Evolutionary conservation across 1,139 yeast genomes (phyloP).

Genomic region (Geotrichum histeridarum): DNA sequence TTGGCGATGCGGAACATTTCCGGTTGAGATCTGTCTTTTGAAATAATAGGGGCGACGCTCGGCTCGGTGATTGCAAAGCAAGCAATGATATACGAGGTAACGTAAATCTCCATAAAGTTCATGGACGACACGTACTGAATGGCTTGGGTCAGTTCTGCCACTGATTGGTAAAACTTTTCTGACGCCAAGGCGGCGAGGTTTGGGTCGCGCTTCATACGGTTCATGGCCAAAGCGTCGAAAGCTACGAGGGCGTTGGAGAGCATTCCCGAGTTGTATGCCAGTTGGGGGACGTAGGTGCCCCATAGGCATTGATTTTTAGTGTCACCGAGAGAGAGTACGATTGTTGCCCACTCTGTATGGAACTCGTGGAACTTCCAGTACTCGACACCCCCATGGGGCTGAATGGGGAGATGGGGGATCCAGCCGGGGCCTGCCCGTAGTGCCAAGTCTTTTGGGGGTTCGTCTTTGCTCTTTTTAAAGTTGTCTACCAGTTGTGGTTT

Average conservation of each 20-base stretch:
- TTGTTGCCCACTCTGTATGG: conserved; percentile 5
- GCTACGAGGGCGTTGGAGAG: conserved; percentile 13
- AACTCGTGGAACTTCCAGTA: conserved; percentile 5
- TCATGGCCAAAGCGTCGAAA: conserved; percentile 10
- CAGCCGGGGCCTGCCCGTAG: not conserved
- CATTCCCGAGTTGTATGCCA: conserved; percentile 12
- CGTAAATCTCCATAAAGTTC: conserved; percentile 10
- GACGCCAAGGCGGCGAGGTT: conserved; percentile 10
- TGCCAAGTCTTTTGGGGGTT: not conserved
- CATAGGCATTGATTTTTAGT: not conserved
- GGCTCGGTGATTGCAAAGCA: conserved; percentile 12
- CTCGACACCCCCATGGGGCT: conserved; percentile 7
- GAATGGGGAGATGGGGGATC: not conserved
- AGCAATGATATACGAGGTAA: conserved; percentile 9
- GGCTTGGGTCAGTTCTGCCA: conserved; percentile 8
- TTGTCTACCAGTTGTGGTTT: not conserved
- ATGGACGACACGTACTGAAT: not conserved
- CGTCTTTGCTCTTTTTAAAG: not conserved
- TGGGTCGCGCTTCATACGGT: not conserved
- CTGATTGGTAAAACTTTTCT: conserved; percentile 3
- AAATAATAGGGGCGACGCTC: conserved; percentile 6
- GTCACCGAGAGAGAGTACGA: conserved; percentile 7
- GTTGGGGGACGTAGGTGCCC: conserved; percentile 13
- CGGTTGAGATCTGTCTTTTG: conserved; percentile 9
- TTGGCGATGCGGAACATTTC: conserved; percentile 12